Conservation (phyloP, 1,139 yeast genomes). For the Pichia sp. region DNA sequence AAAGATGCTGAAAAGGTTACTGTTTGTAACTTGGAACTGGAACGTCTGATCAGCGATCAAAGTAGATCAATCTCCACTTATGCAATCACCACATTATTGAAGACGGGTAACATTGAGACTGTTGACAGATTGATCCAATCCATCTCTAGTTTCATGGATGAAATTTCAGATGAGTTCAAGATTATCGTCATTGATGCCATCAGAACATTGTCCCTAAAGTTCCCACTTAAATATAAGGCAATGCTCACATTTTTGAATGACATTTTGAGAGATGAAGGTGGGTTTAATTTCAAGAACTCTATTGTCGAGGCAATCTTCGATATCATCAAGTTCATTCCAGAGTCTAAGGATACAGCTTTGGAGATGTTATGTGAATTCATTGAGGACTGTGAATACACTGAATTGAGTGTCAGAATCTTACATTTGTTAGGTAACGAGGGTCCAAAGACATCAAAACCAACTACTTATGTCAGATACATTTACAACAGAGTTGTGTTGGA, state of each 20-base stretch:
- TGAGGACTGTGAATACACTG: constrained; percentile 97
- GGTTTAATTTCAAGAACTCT: constrained; percentile 70
- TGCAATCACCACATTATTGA: constrained; percentile 91
- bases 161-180: constrained; percentile 93
- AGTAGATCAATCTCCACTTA: constrained; percentile 96
- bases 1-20: constrained; percentile 72
- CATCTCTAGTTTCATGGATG: constrained; percentile 85
- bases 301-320: constrained; percentile 92
- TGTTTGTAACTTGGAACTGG: constrained; percentile 75
- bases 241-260: constrained; percentile 80
- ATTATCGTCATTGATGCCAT: constrained; percentile 93
- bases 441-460: constrained; percentile 79
- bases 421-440: constrained; percentile 94
- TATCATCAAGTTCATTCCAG: constrained; percentile 80
- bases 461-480: constrained; percentile 89
- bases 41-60: constrained; percentile 76
- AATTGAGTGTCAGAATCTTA: constrained; percentile 82
- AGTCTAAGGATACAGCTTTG: constrained; percentile 77
- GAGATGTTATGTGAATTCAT: constrained; percentile 92
- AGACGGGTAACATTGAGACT: constrained; percentile 88
- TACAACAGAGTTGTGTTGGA: constrained; percentile 95
- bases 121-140: constrained; percentile 86
- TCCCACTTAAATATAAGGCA: constrained; percentile 83
- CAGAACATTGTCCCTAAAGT: constrained; percentile 83
- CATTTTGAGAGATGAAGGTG: constrained; percentile 86